A percentile compares a stretch with the other conserved stretches of the same genome.
phyloP scores from a whole-genome alignment of 176 grass and related monocot genomes.

The Lolium multiflorum region DNA sequence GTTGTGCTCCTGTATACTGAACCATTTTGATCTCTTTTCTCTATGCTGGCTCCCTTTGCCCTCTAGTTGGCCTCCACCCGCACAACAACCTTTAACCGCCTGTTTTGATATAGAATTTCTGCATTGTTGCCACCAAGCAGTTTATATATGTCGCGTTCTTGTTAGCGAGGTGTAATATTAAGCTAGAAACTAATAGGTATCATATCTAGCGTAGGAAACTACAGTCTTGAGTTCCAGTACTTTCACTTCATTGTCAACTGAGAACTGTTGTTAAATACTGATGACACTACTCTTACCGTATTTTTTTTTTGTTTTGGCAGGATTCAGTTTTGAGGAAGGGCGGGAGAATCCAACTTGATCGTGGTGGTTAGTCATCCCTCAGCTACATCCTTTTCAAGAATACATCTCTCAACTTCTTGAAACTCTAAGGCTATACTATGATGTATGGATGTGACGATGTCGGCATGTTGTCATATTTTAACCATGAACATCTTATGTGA shows the following conservation, averaged over 20 bases:
- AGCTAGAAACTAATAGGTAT: neutral
- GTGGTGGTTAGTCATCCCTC: neutral
- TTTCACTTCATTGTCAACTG: neutral
- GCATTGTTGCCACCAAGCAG: neutral
- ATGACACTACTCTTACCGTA: neutral
- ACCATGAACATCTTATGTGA: neutral
- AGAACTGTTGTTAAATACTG: neutral
- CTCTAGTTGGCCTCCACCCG: neutral
- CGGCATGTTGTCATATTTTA: neutral
- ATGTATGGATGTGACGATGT: neutral
- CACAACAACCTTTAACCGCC: neutral
- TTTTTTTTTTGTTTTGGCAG: neutral
- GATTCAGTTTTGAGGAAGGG: constrained; percentile 4
- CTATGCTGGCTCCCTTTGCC: neutral
- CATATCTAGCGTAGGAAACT: neutral
- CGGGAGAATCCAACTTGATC: neutral
- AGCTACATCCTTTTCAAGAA: neutral
- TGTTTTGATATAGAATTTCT: neutral
- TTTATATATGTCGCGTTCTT: too few species aligned
- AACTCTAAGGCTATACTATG: neutral
- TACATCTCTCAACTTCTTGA: neutral
- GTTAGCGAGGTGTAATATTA: neutral
- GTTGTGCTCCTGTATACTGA: too few species aligned
- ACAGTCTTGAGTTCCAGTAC: neutral
- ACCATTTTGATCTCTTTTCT: neutral